phyloP scores from a whole-genome alignment of 345 rosid species.

The Eucalyptus sp. region DNA sequence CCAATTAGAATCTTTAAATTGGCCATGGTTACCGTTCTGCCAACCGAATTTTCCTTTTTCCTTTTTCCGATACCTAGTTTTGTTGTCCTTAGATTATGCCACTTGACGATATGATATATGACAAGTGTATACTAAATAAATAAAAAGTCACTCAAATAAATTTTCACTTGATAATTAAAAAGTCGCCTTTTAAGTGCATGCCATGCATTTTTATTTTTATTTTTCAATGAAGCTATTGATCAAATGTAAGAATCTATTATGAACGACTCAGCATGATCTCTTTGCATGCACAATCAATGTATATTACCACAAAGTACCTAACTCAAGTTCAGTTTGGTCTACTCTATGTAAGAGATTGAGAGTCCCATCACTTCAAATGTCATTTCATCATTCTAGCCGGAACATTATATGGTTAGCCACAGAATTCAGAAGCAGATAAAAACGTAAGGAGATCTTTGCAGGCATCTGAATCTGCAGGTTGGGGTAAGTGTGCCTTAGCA shows the following conservation, averaged over 20 bases:
- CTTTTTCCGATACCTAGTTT: not conserved
- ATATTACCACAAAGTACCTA: not conserved
- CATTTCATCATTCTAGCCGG: not conserved
- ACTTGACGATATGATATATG: rapidly evolving
- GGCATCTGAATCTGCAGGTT: not conserved
- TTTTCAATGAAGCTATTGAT: too few relatives aligned
- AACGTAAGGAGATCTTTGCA: not conserved
- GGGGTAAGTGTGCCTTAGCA: not conserved
- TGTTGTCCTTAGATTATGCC: not conserved
- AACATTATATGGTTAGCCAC: not conserved
- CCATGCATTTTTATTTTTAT: too few relatives aligned
- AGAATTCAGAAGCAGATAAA: too few relatives aligned
- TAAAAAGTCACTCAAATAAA: not conserved
- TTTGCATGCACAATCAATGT: rapidly evolving
- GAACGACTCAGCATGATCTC: too few relatives aligned
- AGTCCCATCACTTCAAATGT: not conserved
- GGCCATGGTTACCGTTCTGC: not conserved
- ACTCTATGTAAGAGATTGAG: not conserved
- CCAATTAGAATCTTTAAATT: not conserved
- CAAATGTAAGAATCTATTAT: too few relatives aligned
- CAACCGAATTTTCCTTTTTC: not conserved
- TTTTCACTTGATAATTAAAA: too few relatives aligned
- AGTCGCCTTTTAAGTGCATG: too few relatives aligned
- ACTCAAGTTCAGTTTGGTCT: not conserved
- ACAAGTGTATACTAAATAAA: not conserved